Evolutionary conservation across 495 filamentous ascomycete genomes (phyloP).

Genomic region (Podospora anserina): DNA sequence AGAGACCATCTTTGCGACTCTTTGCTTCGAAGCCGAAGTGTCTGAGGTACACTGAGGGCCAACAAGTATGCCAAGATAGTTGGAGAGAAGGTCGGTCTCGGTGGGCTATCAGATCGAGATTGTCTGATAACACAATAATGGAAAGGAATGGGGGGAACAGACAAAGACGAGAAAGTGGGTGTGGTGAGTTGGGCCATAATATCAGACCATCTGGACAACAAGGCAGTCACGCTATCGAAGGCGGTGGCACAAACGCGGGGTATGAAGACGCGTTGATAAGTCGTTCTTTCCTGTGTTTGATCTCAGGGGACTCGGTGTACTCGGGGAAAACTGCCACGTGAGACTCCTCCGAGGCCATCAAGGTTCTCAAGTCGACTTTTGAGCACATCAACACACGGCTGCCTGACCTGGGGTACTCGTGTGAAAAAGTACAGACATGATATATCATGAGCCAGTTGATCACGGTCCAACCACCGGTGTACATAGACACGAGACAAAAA

Average conservation of each 20-base stretch:
- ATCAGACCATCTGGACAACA: not conserved
- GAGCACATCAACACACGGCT: not conserved
- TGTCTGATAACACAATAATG: not conserved
- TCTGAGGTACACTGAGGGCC: not conserved
- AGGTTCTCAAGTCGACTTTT: not conserved
- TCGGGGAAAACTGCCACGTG: not conserved
- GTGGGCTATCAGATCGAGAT: not conserved
- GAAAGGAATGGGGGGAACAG: not conserved
- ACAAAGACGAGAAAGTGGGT: not conserved
- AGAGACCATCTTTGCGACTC: slow-evolving; percentile 43
- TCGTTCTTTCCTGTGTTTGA: not conserved
- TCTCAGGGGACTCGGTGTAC: not conserved
- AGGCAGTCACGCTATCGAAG: not conserved
- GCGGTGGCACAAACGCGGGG: not conserved
- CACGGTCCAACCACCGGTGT: not conserved
- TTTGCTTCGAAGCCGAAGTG: not conserved
- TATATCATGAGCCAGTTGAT: not conserved
- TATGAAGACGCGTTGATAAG: not conserved
- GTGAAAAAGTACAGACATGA: not conserved
- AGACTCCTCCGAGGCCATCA: not conserved
- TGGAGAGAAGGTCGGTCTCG: not conserved
- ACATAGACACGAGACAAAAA: not conserved
- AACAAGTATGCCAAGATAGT: not conserved
- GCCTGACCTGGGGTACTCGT: not conserved
- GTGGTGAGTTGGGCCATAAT: not conserved